These are phyloP conservation scores for Pilaira anomala DNA, from an alignment of 192 early-diverging fungal genomes.

Conservation along the genomic window DNA sequence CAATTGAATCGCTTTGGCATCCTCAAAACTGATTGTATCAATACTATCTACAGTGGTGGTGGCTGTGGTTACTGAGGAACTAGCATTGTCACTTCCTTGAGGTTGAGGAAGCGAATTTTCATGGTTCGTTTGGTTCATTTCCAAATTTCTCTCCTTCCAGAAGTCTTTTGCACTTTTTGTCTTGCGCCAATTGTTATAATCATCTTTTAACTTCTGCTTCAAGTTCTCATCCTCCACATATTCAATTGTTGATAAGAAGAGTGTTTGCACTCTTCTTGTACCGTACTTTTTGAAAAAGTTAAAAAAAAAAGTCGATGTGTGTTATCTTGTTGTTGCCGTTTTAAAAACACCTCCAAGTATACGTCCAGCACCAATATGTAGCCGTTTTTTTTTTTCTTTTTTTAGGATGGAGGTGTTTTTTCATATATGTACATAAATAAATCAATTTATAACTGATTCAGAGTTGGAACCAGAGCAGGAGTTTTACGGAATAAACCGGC, in stretches of 20 bases:
- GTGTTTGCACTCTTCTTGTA: not conserved
- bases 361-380: too few species aligned
- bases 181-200: not conserved
- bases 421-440: too few species aligned
- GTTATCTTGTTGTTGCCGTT: too few species aligned
- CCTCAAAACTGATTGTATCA: constrained; percentile 5
- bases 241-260: not conserved
- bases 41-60: not conserved
- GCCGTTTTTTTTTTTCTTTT: too few species aligned
- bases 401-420: too few species aligned
- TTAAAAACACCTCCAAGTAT: too few species aligned
- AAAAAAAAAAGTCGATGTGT: constrained; percentile 3
- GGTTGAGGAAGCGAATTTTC: not conserved
- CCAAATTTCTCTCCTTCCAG: constrained; percentile 1
- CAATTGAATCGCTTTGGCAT: not conserved
- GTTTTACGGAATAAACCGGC: too few species aligned
- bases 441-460: too few species aligned
- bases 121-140: not conserved
- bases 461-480: too few species aligned
- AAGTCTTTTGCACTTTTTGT: not conserved
- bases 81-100: not conserved
- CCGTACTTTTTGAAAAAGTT: not conserved
- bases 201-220: not conserved
- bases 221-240: constrained; percentile 6
- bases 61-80: constrained; percentile 1